Percentiles rank a stretch among this genome's conserved stretches.
Evolutionary conservation across 768 basidiomycete species (phyloP).

Genomic region (Sarcodon aspratus): DNA sequence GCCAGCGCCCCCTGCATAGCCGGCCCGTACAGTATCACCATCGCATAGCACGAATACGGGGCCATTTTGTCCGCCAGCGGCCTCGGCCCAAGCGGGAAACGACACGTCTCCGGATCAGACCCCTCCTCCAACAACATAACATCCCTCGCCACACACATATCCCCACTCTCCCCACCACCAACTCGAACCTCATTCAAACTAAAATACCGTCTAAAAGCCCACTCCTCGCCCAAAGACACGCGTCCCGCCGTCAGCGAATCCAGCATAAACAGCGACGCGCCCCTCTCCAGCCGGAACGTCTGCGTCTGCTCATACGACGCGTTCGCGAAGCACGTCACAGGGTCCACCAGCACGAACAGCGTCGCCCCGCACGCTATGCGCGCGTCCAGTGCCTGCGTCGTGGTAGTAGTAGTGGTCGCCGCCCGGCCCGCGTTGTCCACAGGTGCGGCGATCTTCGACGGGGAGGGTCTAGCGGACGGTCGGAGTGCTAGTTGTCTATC

Average conservation of each 20-base stretch:
- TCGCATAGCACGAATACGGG: conserved; percentile 89
- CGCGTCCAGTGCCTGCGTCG: conserved; percentile 46
- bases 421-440: too few relatives aligned
- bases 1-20: conserved; percentile 34
- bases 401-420: too few relatives aligned
- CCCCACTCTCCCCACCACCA: conserved; percentile 12
- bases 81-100: conserved; percentile 23
- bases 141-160: conserved; percentile 57
- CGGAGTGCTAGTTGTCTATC: neutral
- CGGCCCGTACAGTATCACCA: conserved; percentile 71
- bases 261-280: conserved; percentile 60
- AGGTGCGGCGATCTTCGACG: too few relatives aligned
- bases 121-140: conserved; percentile 58
- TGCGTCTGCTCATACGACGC: conserved; percentile 82
- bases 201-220: conserved; percentile 79
- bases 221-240: conserved; percentile 73
- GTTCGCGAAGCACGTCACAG: conserved; percentile 82
- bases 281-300: conserved; percentile 52
- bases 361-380: conserved; percentile 37
- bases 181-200: conserved; percentile 78
- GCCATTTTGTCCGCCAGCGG: conserved; percentile 48
- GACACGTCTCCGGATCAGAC: conserved; percentile 13
- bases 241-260: conserved; percentile 94
- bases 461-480: too few relatives aligned
- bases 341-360: conserved; percentile 81